These are phyloP conservation scores for Ochromonas danica DNA, from an alignment of 108 stramenopile genomes.

Conservation along the genomic window DNA sequence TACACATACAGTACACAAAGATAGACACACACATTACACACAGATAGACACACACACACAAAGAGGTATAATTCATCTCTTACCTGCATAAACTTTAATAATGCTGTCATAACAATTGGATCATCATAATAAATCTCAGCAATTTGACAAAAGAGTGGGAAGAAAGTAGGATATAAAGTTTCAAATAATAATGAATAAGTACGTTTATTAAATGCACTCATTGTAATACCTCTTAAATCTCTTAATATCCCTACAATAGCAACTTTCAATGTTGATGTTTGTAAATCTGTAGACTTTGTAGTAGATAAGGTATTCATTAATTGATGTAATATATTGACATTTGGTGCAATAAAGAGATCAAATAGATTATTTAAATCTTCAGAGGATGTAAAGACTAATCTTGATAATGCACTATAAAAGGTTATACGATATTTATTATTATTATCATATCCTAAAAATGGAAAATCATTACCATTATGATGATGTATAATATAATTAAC, in stretches of 20 bases:
- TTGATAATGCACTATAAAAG: constrained; percentile 84
- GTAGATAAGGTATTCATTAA: constrained; percentile 53
- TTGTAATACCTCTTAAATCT: constrained; percentile 84
- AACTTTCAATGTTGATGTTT: constrained; percentile 40
- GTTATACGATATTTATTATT: constrained; percentile 80
- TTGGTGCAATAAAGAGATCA: constrained; percentile 89
- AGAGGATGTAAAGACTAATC: constrained; percentile 77
- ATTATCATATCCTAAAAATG: constrained; percentile 68
- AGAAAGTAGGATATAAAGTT: constrained; percentile 78
- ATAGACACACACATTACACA: not conserved
- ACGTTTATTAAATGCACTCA: constrained; percentile 84
- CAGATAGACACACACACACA: not conserved
- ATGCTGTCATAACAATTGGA: constrained; percentile 83
- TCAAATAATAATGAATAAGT: constrained; percentile 89
- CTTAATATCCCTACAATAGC: constrained; percentile 83
- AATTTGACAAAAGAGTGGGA: constrained; percentile 77
- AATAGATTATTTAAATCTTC: constrained; percentile 76
- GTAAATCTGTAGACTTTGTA: constrained; percentile 30
- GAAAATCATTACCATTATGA: constrained; percentile 90
- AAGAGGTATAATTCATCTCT: not conserved
- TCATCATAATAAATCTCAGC: constrained; percentile 88
- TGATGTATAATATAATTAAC: constrained; percentile 81
- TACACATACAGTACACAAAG: not conserved
- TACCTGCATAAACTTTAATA: constrained; percentile 71
- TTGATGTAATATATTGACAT: constrained; percentile 67